Conservation (phyloP, 2,329 filamentous ascomycete genomes). For the Arthroderma sp. region DNA sequence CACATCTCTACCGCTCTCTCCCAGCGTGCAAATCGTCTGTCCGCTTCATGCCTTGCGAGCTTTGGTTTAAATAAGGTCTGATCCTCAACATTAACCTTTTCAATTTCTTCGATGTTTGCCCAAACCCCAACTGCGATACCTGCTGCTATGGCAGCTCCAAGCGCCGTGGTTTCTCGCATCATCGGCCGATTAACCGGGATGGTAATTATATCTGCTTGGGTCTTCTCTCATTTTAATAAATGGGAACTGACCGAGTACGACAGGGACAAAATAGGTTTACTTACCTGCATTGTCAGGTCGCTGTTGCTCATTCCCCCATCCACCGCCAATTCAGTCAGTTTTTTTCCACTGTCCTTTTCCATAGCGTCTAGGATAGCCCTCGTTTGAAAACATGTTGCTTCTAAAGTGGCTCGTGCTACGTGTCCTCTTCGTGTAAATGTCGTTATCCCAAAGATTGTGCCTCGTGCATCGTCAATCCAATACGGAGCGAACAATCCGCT, state of each 20-base stretch:
- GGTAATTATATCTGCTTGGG: slow-evolving; percentile 72
- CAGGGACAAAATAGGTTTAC: slow-evolving; percentile 14
- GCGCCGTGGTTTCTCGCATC: slow-evolving; percentile 83
- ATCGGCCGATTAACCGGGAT: slow-evolving; percentile 72
- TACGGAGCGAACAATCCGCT: slow-evolving; percentile 85
- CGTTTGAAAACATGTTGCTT: slow-evolving; percentile 86
- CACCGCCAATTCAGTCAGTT: slow-evolving; percentile 62
- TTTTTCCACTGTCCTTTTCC: slow-evolving; percentile 71
- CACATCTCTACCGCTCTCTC: slow-evolving; percentile 68
- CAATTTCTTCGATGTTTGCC: slow-evolving; percentile 60
- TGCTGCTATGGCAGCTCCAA: slow-evolving; percentile 80
- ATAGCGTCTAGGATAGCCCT: slow-evolving; percentile 86
- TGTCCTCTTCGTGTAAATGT: slow-evolving; percentile 76
- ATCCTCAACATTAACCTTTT: slow-evolving; percentile 57
- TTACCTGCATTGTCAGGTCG: slow-evolving; percentile 70
- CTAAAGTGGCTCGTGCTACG: slow-evolving; percentile 76
- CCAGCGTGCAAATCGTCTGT: slow-evolving; percentile 57
- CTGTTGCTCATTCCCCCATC: slow-evolving; percentile 87
- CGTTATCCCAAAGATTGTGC: slow-evolving; percentile 73
- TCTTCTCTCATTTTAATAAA: slow-evolving; percentile 30
- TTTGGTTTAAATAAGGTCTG: slow-evolving; percentile 58
- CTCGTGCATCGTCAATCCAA: slow-evolving; percentile 87
- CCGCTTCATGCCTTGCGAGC: slow-evolving; percentile 45
- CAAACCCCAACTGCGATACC: slow-evolving; percentile 70
- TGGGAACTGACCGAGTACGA: neutral